Base-by-base conservation (phyloP, 2,329 filamentous ascomycete species). In the Chaetomiaceae sp. region DNA sequence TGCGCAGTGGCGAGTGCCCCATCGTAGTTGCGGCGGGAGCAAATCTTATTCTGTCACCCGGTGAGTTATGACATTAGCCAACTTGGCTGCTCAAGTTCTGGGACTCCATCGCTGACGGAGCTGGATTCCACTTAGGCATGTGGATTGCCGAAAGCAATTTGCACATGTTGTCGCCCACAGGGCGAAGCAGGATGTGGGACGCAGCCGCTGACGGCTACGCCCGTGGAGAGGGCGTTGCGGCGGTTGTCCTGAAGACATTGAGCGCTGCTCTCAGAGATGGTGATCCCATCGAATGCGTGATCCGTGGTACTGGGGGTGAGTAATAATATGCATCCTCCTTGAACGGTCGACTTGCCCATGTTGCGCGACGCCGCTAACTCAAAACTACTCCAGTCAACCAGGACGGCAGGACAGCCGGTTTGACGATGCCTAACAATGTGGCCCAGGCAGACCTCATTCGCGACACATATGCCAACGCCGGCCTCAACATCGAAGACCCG, bases 211-310 rank as follows among this genome's bases (percentile, higher is more conserved):
- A 77, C 48, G 80, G 79, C 0, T 82, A 81, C 56, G 76, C 69
- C 2, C 68, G 78, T 13, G 78, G 77, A 1, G 79, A 82, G 55
- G 79, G 77, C 2, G 59, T 75, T 14, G 73, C 68, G 0, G 67
- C 71, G 2, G 33, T 82, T 0, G 54, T 80, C 0, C 52, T 82
- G 1, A 81, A 81, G 62, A 67, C 58, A 1, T 61, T 71, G 4
- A 68, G 69, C 7, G 66, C 68, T 29, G 80, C 79, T 0, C 49
- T 81, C 10, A 8, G 6, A 1, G 46, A 48, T n/a, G 73, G 74
- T 0, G 67, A 72, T 27, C 27, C 51, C 0, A 73, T 77, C 38
- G 61, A 68, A 8, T 69, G 64, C 16, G 56, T 78, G n/a, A 71
- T 79, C 42, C 69, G 73, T 0, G 71, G 69, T 9, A 73, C 70